Conservation (phyloP, 495 filamentous ascomycete genomes). For the Neurospora sp. region DNA sequence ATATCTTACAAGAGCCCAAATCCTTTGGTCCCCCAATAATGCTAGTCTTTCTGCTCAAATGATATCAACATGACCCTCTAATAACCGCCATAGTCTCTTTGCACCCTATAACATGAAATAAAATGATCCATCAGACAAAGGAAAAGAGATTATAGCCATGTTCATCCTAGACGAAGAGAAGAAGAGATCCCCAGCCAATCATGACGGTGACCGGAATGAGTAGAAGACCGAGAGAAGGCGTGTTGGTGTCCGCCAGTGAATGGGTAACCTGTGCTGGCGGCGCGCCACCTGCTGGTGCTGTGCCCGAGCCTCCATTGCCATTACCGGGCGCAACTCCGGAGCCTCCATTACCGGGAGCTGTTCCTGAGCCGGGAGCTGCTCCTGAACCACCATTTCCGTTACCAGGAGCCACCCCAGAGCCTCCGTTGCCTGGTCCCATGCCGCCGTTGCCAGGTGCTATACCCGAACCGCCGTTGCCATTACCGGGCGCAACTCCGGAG, state of each 20-base stretch:
- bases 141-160: not conserved
- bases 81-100: not conserved
- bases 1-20: not conserved
- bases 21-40: not conserved
- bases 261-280: slow-evolving; percentile 13
- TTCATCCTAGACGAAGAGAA: not conserved
- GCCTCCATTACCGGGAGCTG: slow-evolving; percentile 6
- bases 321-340: slow-evolving; percentile 4
- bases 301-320: not conserved
- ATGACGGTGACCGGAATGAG: slow-evolving; percentile 1
- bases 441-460: not conserved
- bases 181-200: not conserved
- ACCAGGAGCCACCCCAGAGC: not conserved
- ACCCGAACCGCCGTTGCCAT: not conserved
- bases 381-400: slow-evolving; percentile 5
- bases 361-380: slow-evolving; percentile 3
- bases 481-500: not conserved
- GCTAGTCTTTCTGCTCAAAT: not conserved
- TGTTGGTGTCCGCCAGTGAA: slow-evolving; percentile 5
- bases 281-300: not conserved
- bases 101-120: not conserved
- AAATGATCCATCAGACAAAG: not conserved
- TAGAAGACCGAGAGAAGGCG: slow-evolving; percentile 4
- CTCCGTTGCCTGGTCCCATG: slow-evolving; percentile 1
- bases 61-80: not conserved